Base-by-base conservation (phyloP, 1,284 basidiomycete genomes). In the Boletellus deceptivus region DNA sequence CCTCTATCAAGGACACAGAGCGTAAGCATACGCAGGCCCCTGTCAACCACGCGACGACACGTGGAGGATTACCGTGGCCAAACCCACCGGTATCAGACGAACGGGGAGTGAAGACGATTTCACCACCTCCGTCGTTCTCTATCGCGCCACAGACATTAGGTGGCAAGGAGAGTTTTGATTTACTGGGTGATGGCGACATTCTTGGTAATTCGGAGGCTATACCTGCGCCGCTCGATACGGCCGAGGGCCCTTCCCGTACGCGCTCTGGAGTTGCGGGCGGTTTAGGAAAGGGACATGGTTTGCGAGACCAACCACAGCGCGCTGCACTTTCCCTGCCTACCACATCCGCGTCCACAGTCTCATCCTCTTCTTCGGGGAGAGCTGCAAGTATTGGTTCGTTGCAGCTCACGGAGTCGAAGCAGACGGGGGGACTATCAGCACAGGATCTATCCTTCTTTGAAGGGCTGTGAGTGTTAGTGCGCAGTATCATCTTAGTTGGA, bases 391-490 rank as follows among this genome's bases (percentile, higher is more conserved):
- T 47, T 1, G 31, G 53, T 36, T 47, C 59, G 47, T 46, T 52
- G 29, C 52, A 61, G 51, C 31, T 55, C n/a, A n/a, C 43, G 8
- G 55, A 64, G 14, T 58, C 59, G 34, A 65, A 64, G 41, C 68
- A 70, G 39, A 70, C 67, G 4, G 74, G 80, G 8, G 80, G 80
- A 6, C 64, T 87, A 43, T 83, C 82, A 4, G 84, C 84, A 8
- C 83, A 86, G 65, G 86, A 87, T 72, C 63, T 87, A 50, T 85
- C 81, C n/a, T 88, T 88, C 60, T 88, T 88, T 59, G 86, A 88
- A 65, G 80, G 84, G 18, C 58, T 84, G 39, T 86, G 71, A 60
- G 34, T 49, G 2, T 37, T 37, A 5, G 35, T 6, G n/a, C 14
- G 6, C 16, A 13, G 22, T 4, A 8, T 34, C 14, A 8, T 40